These are phyloP conservation scores for Moesziomyces parantarcticus DNA, from an alignment of 1,284 basidiomycete genomes.

Conservation along the genomic window DNA sequence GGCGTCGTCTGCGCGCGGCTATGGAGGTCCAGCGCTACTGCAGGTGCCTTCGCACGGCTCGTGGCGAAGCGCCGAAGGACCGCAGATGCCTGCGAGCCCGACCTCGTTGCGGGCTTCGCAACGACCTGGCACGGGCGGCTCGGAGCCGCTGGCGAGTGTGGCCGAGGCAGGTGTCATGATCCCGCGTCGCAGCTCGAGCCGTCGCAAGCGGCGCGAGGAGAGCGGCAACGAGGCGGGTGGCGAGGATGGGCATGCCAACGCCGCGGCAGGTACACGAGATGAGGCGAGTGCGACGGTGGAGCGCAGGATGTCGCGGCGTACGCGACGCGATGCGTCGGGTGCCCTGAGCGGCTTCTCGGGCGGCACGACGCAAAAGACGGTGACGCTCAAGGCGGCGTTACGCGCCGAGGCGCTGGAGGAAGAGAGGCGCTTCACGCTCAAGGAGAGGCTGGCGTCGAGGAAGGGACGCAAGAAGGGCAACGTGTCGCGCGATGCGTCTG, in stretches of 20 bases:
- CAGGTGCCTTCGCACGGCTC: conserved; percentile 32
- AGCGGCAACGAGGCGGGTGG: background rate
- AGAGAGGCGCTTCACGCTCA: conserved; percentile 45
- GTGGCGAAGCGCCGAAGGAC: conserved; percentile 26
- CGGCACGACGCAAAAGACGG: conserved; percentile 37
- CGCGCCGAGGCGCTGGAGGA: conserved; percentile 61
- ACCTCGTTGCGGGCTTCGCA: conserved; percentile 15
- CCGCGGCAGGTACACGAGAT: conserved; percentile 3
- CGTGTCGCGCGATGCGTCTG: conserved; percentile 19
- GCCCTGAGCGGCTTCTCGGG: conserved; percentile 36
- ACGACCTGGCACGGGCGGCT: conserved; percentile 31
- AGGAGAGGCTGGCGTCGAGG: conserved; percentile 31
- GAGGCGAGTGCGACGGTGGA: conserved; percentile 9
- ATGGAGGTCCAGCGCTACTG: conserved; percentile 21
- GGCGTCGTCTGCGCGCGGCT: conserved; percentile 16
- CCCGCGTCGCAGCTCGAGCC: conserved; percentile 33
- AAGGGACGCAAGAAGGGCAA: conserved; percentile 33
- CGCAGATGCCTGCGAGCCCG: conserved; percentile 17
- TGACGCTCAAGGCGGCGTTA: conserved; percentile 53
- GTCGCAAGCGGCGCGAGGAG: conserved; percentile 13
- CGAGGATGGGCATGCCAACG: background rate
- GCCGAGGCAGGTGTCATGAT: conserved; percentile 31
- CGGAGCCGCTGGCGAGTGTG: conserved; percentile 31
- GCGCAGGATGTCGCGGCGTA: conserved; percentile 18
- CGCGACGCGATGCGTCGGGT: conserved; percentile 36